Base-by-base conservation (phyloP, 2,329 filamentous ascomycete species). In the Fusarium domesticum region DNA sequence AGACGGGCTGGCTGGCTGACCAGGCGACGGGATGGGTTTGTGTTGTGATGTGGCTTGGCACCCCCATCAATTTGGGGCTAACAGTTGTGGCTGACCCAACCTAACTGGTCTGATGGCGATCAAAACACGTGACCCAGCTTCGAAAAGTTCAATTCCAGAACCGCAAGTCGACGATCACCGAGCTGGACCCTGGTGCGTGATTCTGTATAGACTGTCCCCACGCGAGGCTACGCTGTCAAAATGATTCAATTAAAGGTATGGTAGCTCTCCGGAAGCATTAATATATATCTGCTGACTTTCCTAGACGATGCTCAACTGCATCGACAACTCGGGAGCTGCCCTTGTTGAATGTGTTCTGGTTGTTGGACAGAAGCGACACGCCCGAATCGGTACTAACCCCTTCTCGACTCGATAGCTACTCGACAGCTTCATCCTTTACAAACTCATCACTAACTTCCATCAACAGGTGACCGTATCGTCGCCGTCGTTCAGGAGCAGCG, bases 311-410 rank as follows among this genome's bases (percentile, higher is more conserved):
- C 81, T 98, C 62, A 96, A 93, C 74, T 97, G 93, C 84, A 97
- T 98, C 82, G 93, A 98, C 85, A 98, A 96, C 77, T 97, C 93
- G 56, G 93, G 93, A 67, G 93, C 93, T 59, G 91, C 93, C 61
- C 78, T 98, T 57, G 93, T 97, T 72, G 93, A 98, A 75, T 98
- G 93, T 74, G 88, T 87, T 67, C 86, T 92, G 67, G 87, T 97
- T 52, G 76, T 98, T 62, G 89, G 89, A 64, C 93, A 92, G 74
- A 95, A 96, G 75, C 77, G 83, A 57, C 82, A 85, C 62, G 93
- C 92, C 48, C 85, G 84, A 64, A 91, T 98, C 64, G 93, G 91
- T 96, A 79, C 61, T 78, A 56, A 38, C 11, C 18, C 16, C 23
- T 17, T 18, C 33, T 23, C n/a, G 16, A 31, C 15, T 17, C 12